Conservation (phyloP, 495 filamentous ascomycete species). For the Thermothielavioides terrestris region DNA sequence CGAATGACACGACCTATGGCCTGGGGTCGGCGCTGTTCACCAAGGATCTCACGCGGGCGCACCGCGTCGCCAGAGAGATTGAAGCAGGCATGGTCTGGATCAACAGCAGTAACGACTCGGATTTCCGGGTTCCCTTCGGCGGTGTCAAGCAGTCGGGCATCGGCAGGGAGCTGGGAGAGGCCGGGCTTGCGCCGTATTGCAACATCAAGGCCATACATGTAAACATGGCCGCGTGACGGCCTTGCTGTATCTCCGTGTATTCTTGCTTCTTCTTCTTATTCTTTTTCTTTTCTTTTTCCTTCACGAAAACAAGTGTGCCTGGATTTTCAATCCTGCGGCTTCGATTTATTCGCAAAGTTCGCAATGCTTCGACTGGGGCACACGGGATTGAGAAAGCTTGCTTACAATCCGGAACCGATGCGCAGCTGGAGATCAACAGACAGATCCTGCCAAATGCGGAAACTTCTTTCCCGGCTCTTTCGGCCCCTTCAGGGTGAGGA, state of each 20-base stretch:
- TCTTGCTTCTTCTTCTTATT: neutral
- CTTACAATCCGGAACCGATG: no score
- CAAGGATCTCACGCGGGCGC: slow-evolving; percentile 66
- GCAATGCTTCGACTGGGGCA: no score
- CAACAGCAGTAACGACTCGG: slow-evolving; percentile 74
- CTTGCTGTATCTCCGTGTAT: neutral
- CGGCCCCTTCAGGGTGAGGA: no score
- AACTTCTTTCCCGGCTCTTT: no score
- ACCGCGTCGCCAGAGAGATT: slow-evolving; percentile 74
- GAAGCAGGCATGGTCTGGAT: slow-evolving; percentile 98
- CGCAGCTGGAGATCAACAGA: no score
- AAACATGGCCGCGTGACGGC: slow-evolving; percentile 46
- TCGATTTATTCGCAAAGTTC: no score
- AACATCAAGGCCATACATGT: slow-evolving; percentile 74
- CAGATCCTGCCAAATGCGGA: no score
- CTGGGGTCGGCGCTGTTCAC: slow-evolving; percentile 83
- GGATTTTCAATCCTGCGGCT: no score
- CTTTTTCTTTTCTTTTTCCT: no score
- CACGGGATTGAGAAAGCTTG: no score
- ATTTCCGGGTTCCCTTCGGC: slow-evolving; percentile 75
- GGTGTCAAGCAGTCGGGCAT: slow-evolving; percentile 95
- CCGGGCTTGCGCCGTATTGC: slow-evolving; percentile 72
- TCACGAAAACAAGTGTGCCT: no score
- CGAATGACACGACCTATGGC: slow-evolving; percentile 86
- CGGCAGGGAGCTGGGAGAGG: slow-evolving; percentile 80